Percentiles rank a stretch among this genome's conserved stretches.
Conservation (phyloP, 78 protist species). For the Anaeramoeba ignava region DNA sequence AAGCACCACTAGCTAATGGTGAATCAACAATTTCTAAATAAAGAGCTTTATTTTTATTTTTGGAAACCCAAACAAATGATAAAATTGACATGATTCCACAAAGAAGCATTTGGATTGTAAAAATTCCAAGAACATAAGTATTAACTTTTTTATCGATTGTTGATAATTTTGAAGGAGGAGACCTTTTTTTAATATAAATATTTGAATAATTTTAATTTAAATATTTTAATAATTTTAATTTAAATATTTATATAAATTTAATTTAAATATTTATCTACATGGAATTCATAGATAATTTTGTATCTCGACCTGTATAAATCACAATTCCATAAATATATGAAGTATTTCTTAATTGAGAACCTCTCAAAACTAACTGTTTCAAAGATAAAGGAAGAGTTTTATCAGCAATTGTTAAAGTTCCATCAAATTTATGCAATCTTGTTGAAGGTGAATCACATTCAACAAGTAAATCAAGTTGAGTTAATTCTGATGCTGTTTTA, state of each 20-base stretch:
- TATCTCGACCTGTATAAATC: slow-evolving; percentile 13
- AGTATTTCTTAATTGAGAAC: slow-evolving; percentile 10
- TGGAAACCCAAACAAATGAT: background rate
- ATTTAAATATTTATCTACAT: too few relatives aligned
- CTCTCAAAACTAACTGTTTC: background rate
- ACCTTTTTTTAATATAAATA: too few relatives aligned
- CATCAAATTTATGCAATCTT: background rate
- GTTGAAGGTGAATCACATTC: background rate
- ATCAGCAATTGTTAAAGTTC: background rate
- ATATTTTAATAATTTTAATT: too few relatives aligned
- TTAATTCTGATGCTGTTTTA: background rate
- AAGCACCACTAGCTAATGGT: background rate
- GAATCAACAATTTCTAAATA: background rate
- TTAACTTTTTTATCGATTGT: background rate
- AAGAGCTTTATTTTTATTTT: background rate
- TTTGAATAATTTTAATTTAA: too few relatives aligned
- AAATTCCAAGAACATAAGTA: background rate
- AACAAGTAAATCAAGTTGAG: background rate
- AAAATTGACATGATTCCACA: background rate
- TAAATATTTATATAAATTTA: too few relatives aligned
- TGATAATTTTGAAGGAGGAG: background rate
- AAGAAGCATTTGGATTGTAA: background rate
- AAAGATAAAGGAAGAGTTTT: background rate
- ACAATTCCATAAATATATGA: slow-evolving; percentile 9
- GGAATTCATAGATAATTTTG: background rate